Conservation (phyloP, 495 filamentous ascomycete genomes). For the Saxispiralis lemnorum region DNA sequence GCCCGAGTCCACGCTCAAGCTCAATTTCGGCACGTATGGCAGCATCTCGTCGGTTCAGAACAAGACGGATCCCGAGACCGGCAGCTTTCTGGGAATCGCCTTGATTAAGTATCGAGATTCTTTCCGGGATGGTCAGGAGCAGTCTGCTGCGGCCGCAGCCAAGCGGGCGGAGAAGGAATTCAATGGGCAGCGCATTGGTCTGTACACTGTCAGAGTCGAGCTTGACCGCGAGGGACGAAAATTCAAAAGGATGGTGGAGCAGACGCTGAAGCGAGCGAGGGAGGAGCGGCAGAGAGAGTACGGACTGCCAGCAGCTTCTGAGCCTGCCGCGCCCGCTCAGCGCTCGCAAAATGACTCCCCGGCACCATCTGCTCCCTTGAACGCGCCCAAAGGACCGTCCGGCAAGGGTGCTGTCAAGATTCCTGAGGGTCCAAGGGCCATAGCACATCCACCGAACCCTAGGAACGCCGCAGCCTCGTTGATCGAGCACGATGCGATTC, state of each 20-base stretch:
- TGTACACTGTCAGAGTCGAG: slow-evolving; percentile 57
- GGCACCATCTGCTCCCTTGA: slow-evolving; percentile 13
- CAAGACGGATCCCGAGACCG: slow-evolving; percentile 79
- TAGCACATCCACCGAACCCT: slow-evolving; percentile 20
- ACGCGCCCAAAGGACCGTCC: slow-evolving; percentile 53
- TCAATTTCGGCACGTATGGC: slow-evolving; percentile 69
- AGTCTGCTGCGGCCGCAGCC: slow-evolving; percentile 52
- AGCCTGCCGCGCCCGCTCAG: slow-evolving; percentile 6
- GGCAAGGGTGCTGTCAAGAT: slow-evolving; percentile 35
- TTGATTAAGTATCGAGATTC: slow-evolving; percentile 75
- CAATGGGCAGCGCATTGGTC: slow-evolving; percentile 54
- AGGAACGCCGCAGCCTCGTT: slow-evolving; percentile 33
- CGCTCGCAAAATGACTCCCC: slow-evolving; percentile 8
- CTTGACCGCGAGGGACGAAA: slow-evolving; percentile 72
- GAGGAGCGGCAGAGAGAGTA: slow-evolving; percentile 29
- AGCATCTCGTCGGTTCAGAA: slow-evolving; percentile 79
- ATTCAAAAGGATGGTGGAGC: slow-evolving; percentile 55
- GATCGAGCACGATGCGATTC: slow-evolving; percentile 42
- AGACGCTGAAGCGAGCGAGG: slow-evolving; percentile 44
- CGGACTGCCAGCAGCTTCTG: slow-evolving; percentile 2
- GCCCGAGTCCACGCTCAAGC: slow-evolving; percentile 57
- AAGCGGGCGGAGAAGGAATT: slow-evolving; percentile 53
- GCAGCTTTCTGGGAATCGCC: slow-evolving; percentile 81
- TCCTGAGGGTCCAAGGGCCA: slow-evolving; percentile 32
- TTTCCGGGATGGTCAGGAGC: slow-evolving; percentile 6